Percentiles rank a stretch among this genome's conserved stretches.
Conservation (phyloP, 257 asterid genomes). For the Solanum verrucosum region DNA sequence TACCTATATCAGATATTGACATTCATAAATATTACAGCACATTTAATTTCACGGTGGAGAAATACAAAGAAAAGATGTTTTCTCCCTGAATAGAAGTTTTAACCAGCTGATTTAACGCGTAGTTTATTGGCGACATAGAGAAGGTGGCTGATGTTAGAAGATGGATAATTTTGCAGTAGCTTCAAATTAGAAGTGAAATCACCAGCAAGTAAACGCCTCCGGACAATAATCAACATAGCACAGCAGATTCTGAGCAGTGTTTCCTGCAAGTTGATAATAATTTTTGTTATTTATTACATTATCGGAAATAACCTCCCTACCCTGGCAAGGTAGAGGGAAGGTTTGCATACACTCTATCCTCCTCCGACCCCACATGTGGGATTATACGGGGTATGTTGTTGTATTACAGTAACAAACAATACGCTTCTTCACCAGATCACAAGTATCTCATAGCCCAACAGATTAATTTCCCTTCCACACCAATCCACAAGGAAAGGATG, state of each 20-base stretch:
- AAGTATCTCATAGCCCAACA: not conserved
- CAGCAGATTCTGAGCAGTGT: constrained; percentile 80
- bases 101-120: constrained; percentile 24
- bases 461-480: not conserved
- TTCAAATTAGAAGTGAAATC: constrained; percentile 90
- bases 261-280: constrained; percentile 39
- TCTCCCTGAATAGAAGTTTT: not conserved
- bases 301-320: no score
- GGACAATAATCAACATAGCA: constrained; percentile 77
- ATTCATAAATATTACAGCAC: not conserved
- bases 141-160: constrained; percentile 82
- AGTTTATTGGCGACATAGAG: constrained; percentile 85
- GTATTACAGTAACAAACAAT: not conserved
- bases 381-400: no score
- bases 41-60: not conserved
- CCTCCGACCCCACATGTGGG: no score
- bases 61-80: not conserved
- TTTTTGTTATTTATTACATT: not conserved
- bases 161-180: constrained; percentile 78
- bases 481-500: not conserved
- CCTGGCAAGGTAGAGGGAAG: no score
- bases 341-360: no score
- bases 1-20: not conserved
- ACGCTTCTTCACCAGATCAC: not conserved
- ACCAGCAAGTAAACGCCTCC: constrained; percentile 86